Evolutionary conservation across 2,329 filamentous ascomycete species (phyloP).

Genomic region (Cylindrodendrum hubeiense): DNA sequence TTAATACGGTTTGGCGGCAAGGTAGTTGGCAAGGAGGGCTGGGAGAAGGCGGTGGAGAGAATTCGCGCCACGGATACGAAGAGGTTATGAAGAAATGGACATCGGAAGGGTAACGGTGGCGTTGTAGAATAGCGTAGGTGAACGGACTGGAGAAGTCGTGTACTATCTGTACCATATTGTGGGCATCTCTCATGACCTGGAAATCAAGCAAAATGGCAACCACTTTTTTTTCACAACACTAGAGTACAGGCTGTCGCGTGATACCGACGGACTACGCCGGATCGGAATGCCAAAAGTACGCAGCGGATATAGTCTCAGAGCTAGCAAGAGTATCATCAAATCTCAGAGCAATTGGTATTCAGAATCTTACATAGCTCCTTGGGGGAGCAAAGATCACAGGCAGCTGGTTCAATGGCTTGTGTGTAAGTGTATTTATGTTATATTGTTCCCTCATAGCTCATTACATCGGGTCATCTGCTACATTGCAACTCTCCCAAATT

Average conservation of each 20-base stretch:
- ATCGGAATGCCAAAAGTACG: not conserved
- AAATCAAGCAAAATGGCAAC: constrained; percentile 42
- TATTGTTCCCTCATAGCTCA: constrained; percentile 36
- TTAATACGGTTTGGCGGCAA: constrained; percentile 78
- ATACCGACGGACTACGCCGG: not conserved
- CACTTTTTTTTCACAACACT: constrained; percentile 19
- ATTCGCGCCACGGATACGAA: constrained; percentile 63
- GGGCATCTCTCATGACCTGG: constrained; percentile 45
- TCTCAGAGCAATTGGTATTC: not conserved
- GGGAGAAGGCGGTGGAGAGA: constrained; percentile 63
- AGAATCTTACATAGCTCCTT: not conserved
- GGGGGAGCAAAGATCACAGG: not conserved
- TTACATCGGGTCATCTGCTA: constrained; percentile 29
- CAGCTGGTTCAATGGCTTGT: constrained; percentile 7
- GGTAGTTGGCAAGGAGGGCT: constrained; percentile 65
- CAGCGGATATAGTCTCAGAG: too few relatives aligned
- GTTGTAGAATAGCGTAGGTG: constrained; percentile 34
- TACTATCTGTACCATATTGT: constrained; percentile 50
- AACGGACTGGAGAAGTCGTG: constrained; percentile 43
- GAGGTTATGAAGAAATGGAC: constrained; percentile 59
- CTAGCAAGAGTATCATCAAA: not conserved
- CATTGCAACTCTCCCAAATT: constrained; percentile 16
- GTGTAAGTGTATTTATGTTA: constrained; percentile 20
- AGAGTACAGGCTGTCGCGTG: not conserved
- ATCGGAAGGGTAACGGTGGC: constrained; percentile 5